Evolutionary conservation across 2,329 filamentous ascomycete genomes (phyloP), one percentile per base, ranked within the genome.

Genomic region (Trichophyton rubrum): DNA sequence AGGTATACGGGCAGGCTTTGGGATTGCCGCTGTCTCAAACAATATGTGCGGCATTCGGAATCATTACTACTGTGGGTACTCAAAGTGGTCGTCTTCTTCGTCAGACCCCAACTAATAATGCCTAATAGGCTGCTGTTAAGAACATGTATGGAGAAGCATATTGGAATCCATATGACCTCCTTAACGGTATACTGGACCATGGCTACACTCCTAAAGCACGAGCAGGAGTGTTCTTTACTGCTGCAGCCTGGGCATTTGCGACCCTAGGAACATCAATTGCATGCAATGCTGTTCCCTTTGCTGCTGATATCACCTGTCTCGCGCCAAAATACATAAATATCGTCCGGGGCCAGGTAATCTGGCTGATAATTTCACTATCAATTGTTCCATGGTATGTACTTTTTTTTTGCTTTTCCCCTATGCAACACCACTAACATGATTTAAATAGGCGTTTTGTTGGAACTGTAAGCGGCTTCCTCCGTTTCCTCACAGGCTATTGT

Each of bases 121-220:
- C 24, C 3, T 11, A 15, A 38, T 11, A 74, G 72, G 17, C 70
- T 62, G n/a, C 70, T 64, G 3, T 75, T 13, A 68, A 72, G 55
- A 69, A 68, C 3, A 68, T 67, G 9, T 69, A 74, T 68, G 60
- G 75, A 62, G 45, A 72, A 66, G 73, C 69, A 2, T 73, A 72
- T 63, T 74, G 72, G 72, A 74, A 74, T 38, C 65, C 70, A 6
- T 73, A 72, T 66, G 72, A 73, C 45, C 63, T 74, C 5, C 66
- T 74, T 1, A 68, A 72, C 6, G 67, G 70, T 8, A 73, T 75
- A 13, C 64, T 75, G 5, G 72, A 75, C 41, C 69, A 71, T 59
- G 66, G 72, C 24, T 73, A 71, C 65, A 69, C 63, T 2, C 64
- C 70, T 0, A 68, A 64, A 2, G 66, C 67, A 1, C 65, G 72